A percentile compares a stretch with the other conserved stretches of the same genome.
Conservation (phyloP, 352 stramenopile species). For the Phytophthora tentaculata region DNA sequence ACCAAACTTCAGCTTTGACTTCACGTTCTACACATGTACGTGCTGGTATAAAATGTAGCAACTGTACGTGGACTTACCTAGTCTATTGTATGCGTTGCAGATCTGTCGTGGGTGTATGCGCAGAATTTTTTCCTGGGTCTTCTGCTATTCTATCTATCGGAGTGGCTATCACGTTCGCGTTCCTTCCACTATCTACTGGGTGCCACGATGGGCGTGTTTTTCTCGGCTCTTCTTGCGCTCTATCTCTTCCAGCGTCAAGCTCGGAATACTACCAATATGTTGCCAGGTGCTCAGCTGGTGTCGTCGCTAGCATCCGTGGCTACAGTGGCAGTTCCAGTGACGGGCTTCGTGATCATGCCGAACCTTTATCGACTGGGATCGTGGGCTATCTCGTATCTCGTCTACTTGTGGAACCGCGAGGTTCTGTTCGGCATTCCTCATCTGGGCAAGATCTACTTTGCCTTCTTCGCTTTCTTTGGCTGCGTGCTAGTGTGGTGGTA, state of each 20-base stretch:
- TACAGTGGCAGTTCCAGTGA: slow-evolving; percentile 77
- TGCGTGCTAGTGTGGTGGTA: slow-evolving; percentile 87
- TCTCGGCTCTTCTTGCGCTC: slow-evolving; percentile 75
- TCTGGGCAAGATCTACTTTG: slow-evolving; percentile 88
- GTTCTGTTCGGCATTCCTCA: slow-evolving; percentile 79
- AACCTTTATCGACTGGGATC: slow-evolving; percentile 69
- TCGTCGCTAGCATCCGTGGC: slow-evolving; percentile 73
- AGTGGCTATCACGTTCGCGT: slow-evolving; percentile 67
- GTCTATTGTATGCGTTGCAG: slow-evolving; percentile 31
- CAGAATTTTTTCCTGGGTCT: slow-evolving; percentile 82
- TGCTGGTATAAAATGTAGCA: no score
- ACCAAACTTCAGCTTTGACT: slow-evolving; percentile 53
- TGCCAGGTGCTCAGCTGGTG: slow-evolving; percentile 74
- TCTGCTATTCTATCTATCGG: slow-evolving; percentile 72
- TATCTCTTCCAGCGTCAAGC: slow-evolving; percentile 86
- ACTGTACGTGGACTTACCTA: no score
- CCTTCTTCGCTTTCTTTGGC: slow-evolving; percentile 77
- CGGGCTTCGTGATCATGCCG: slow-evolving; percentile 78
- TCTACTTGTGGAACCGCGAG: slow-evolving; percentile 74
- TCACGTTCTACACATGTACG: slow-evolving; percentile 78
- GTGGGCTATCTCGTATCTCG: slow-evolving; percentile 66
- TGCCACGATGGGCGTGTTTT: slow-evolving; percentile 71
- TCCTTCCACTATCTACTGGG: slow-evolving; percentile 84
- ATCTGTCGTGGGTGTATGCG: slow-evolving; percentile 71
- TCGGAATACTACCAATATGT: slow-evolving; percentile 67